Evolutionary conservation across 2,329 filamentous ascomycete species (phyloP).

Genomic region (Fusarium metavorans): DNA sequence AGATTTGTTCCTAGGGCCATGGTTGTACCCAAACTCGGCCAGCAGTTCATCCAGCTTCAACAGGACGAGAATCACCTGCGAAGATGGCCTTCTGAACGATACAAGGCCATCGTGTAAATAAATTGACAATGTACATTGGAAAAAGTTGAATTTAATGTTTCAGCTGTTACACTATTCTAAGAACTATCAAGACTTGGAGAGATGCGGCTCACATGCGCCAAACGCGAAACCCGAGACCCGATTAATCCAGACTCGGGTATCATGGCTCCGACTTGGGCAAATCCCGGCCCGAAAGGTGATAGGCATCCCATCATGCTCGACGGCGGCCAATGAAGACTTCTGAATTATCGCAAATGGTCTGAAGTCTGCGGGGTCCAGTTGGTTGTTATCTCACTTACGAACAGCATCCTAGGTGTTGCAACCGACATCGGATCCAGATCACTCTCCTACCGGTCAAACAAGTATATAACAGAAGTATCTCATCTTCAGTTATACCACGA

Average conservation of each 20-base stretch:
- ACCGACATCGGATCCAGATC: constrained; percentile 1
- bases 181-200: neutral
- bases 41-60: neutral
- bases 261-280: neutral
- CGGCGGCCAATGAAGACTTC: neutral
- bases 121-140: neutral
- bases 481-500: neutral
- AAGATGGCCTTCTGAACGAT: neutral
- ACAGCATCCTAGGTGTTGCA: constrained; percentile 2
- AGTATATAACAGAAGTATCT: neutral
- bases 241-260: constrained; percentile 4
- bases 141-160: neutral
- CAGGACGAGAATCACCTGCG: neutral
- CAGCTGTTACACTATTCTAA: too few relatives aligned
- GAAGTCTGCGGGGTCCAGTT: neutral
- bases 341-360: neutral
- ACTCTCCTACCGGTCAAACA: neutral
- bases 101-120: neutral
- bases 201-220: neutral
- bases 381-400: neutral
- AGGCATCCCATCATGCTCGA: neutral
- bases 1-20: neutral
- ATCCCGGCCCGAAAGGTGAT: constrained; percentile 27
- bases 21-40: neutral
- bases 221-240: constrained; percentile 36